Percentiles rank a stretch among this genome's conserved stretches.
phyloP scores from a whole-genome alignment of 2,329 filamentous ascomycete species.

The Tolypocladium pustulatum region DNA sequence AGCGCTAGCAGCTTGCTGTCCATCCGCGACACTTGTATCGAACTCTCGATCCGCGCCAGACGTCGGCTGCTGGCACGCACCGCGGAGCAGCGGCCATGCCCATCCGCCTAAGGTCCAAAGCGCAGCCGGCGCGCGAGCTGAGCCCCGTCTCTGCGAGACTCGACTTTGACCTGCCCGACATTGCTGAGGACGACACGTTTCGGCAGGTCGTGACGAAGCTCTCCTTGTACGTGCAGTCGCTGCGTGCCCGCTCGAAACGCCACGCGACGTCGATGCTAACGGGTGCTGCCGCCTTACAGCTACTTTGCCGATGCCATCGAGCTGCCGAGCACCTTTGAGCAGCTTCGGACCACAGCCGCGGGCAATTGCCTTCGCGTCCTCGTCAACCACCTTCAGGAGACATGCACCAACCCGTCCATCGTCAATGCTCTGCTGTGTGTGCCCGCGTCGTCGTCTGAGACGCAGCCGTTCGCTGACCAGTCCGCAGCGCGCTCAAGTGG shows the following conservation, averaged over 20 bases:
- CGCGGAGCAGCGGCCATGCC: constrained; percentile 16
- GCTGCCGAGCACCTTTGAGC: constrained; percentile 61
- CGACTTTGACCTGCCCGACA: constrained; percentile 39
- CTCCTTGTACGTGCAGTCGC: constrained; percentile 36
- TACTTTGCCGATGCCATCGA: constrained; percentile 53
- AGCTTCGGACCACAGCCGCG: constrained; percentile 56
- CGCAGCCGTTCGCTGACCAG: constrained; percentile 3
- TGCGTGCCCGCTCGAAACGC: not conserved
- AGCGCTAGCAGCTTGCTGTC: not conserved
- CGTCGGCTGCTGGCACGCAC: not conserved
- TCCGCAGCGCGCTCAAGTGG: constrained; percentile 58
- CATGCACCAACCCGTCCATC: constrained; percentile 57
- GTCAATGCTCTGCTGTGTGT: constrained; percentile 64
- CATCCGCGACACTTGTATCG: not conserved
- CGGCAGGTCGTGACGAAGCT: constrained; percentile 57
- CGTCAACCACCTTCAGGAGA: constrained; percentile 51
- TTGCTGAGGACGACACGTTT: constrained; percentile 48
- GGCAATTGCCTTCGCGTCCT: constrained; percentile 47
- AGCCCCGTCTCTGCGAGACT: constrained; percentile 23
- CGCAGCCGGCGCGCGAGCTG: constrained; percentile 20
- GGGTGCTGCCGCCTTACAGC: constrained; percentile 24
- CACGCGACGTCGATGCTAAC: not conserved
- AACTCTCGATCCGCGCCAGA: not conserved
- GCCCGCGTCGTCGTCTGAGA: not conserved
- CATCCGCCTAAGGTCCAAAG: constrained; percentile 23